A percentile compares a stretch with the other conserved stretches of the same genome.
phyloP scores from a whole-genome alignment of 2,329 filamentous ascomycete genomes.

The Trichoderma sp. region DNA sequence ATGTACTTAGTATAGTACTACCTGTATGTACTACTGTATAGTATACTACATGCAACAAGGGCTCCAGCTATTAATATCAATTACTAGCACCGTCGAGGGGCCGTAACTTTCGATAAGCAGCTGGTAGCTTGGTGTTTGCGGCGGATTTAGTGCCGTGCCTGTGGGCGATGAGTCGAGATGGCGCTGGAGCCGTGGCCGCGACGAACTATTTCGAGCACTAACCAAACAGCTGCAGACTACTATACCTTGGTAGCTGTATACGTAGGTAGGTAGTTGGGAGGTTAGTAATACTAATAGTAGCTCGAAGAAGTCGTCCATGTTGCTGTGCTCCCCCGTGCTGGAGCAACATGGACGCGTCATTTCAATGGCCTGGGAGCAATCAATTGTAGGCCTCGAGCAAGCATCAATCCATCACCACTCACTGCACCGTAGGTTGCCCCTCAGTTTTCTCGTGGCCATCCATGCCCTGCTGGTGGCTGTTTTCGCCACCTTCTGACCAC shows the following conservation, averaged over 20 bases:
- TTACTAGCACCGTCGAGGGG: not conserved
- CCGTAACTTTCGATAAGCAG: not conserved
- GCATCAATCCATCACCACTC: not conserved
- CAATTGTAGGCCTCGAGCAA: no score
- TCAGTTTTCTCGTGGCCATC: not conserved
- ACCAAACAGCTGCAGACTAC: not conserved
- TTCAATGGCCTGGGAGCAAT: no score
- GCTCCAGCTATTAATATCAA: conserved; percentile 3
- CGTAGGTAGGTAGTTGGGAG: no score
- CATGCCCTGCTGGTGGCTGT: not conserved
- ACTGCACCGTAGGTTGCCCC: not conserved
- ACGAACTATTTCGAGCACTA: no score
- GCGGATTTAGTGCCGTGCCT: not conserved
- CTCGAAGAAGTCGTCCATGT: no score
- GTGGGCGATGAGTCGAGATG: not conserved
- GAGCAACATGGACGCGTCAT: no score
- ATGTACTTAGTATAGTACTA: no score
- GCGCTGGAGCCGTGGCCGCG: no score
- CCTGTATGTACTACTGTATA: not conserved
- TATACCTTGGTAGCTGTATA: no score
- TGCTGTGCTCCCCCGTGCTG: no score
- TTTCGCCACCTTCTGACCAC: conserved; percentile 19
- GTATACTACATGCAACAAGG: not conserved
- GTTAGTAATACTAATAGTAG: no score
- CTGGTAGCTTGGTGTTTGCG: not conserved